phyloP scores from a whole-genome alignment of 768 basidiomycete genomes.

The Tulasnella sp. region DNA sequence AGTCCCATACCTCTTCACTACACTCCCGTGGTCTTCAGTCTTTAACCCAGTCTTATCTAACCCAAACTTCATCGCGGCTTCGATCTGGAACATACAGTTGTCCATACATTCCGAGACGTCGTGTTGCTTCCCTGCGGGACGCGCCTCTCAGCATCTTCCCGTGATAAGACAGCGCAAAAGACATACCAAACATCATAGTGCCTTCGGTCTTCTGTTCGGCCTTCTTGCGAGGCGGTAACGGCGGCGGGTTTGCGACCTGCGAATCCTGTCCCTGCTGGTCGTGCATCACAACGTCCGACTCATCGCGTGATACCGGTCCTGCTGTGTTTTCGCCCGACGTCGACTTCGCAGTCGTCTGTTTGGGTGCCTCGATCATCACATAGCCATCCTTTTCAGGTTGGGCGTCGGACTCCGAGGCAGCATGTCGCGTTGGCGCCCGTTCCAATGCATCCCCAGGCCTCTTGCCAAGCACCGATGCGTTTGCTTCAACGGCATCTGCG shows the following conservation, averaged over 20 bases:
- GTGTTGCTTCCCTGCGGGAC: conserved; percentile 72
- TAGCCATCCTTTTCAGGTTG: neutral
- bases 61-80: conserved; percentile 72
- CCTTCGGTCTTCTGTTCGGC: conserved; percentile 47
- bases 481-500: too few relatives aligned
- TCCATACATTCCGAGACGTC: conserved; percentile 99
- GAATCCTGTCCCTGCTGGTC: neutral
- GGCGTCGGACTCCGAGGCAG: too few relatives aligned
- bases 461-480: too few relatives aligned
- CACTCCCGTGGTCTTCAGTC: conserved; percentile 46
- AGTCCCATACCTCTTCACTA: conserved; percentile 63
- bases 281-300: neutral
- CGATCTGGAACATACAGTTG: conserved; percentile 98
- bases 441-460: too few relatives aligned
- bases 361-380: neutral
- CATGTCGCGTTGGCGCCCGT: too few relatives aligned
- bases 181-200: conserved; percentile 81
- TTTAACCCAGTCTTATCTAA: conserved; percentile 24
- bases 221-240: conserved; percentile 41
- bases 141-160: conserved; percentile 1
- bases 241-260: conserved; percentile 29
- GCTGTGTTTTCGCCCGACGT: neutral
- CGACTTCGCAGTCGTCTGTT: neutral
- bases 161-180: neutral
- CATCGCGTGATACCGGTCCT: neutral